A percentile compares a stretch with the other conserved stretches of the same genome.
These are phyloP conservation scores for Tuber melanosporum DNA, from an alignment of 495 filamentous ascomycete genomes.

Conservation along the genomic window DNA sequence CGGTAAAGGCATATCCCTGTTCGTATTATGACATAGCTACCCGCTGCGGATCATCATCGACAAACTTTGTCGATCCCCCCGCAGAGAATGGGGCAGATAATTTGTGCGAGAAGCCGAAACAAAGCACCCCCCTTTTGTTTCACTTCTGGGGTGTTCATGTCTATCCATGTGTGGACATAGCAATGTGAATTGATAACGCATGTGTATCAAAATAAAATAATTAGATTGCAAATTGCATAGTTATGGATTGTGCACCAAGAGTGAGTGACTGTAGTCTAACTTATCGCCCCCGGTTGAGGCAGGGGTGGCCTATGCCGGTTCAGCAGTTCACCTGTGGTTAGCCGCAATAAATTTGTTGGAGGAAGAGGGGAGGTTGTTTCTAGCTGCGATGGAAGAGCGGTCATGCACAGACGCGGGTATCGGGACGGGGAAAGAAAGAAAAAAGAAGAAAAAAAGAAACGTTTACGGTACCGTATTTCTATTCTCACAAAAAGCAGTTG, in stretches of 20 bases:
- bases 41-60: conserved; percentile 1
- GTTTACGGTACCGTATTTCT: not conserved
- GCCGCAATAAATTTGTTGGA: too few species aligned
- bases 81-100: not conserved
- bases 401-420: not conserved
- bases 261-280: not conserved
- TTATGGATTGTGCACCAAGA: not conserved
- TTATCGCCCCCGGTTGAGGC: not conserved
- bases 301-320: too few species aligned
- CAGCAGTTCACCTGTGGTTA: too few species aligned
- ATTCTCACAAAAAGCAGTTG: not conserved
- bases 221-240: not conserved
- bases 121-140: not conserved
- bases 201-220: not conserved
- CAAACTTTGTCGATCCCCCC: conserved; percentile 1
- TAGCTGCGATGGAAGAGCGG: not conserved
- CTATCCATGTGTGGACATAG: not conserved
- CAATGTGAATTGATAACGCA: not conserved
- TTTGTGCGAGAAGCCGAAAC: not conserved
- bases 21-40: not conserved
- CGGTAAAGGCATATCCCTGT: not conserved
- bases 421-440: not conserved
- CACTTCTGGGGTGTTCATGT: not conserved
- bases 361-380: not conserved
- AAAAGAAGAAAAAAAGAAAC: not conserved